A percentile compares a stretch with the other conserved stretches of the same genome.
phyloP scores from a whole-genome alignment of 192 early-diverging fungal genomes.

The Mortierella antarctica region DNA sequence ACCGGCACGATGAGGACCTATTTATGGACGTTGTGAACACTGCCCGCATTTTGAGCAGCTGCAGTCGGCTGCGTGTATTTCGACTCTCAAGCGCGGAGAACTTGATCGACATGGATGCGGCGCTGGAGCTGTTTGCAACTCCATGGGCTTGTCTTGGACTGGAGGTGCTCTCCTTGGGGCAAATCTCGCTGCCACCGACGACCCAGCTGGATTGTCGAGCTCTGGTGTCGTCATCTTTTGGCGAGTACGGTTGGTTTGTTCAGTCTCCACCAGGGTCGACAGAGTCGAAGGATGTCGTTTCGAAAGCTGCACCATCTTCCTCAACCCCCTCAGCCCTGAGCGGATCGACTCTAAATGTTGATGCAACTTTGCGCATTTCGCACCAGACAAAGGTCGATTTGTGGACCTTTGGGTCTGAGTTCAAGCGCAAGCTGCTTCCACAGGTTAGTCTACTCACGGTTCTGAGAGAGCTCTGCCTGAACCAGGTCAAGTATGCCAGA shows the following conservation, averaged over 20 bases:
- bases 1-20: neutral
- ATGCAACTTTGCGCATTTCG: neutral
- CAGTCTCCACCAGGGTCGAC: slow-evolving; percentile 3
- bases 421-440: slow-evolving; percentile 21
- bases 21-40: slow-evolving; percentile 16
- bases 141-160: slow-evolving; percentile 39
- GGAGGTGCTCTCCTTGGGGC: slow-evolving; percentile 21
- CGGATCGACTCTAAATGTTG: neutral
- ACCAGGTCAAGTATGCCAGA: slow-evolving; percentile 27
- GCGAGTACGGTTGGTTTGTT: slow-evolving; percentile 16
- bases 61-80: slow-evolving; percentile 21
- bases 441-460: slow-evolving; percentile 20
- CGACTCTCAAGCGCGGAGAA: slow-evolving; percentile 28
- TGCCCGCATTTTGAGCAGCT: slow-evolving; percentile 24
- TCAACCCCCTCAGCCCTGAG: neutral
- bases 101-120: slow-evolving; percentile 20
- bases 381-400: slow-evolving; percentile 1
- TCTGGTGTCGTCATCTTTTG: neutral
- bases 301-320: neutral
- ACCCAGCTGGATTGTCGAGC: neutral
- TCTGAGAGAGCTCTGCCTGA: slow-evolving; percentile 23
- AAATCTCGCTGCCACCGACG: slow-evolving; percentile 15
- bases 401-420: slow-evolving; percentile 34
- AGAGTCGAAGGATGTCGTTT: neutral
- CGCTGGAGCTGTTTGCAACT: slow-evolving; percentile 11